phyloP scores from a whole-genome alignment of 345 rosid genomes.

The Citrus trifoliata region DNA sequence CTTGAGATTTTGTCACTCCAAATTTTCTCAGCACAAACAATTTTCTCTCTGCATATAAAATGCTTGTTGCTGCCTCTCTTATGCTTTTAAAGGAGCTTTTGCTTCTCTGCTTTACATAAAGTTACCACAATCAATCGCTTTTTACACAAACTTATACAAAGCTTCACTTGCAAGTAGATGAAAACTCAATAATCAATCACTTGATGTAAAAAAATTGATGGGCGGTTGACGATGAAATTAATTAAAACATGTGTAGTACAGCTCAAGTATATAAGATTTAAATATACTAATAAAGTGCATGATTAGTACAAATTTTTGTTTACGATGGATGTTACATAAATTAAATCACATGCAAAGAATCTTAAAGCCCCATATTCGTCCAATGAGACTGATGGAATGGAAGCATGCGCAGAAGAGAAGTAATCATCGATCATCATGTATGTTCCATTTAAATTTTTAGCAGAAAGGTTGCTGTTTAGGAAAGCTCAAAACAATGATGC shows the following conservation, averaged over 20 bases:
- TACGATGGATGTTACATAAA: neutral
- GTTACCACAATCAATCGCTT: conserved; percentile 1
- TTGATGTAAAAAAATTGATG: neutral
- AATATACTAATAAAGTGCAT: neutral
- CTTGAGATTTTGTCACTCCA: neutral
- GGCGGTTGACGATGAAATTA: neutral
- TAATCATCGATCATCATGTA: conserved; percentile 22
- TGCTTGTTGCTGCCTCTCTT: conserved; percentile 7
- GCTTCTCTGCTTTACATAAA: conserved; percentile 28
- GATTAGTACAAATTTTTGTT: conserved; percentile 1
- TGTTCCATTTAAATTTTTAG: conserved; percentile 10
- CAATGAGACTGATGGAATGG: conserved; percentile 2
- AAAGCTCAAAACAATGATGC: neutral
- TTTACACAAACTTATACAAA: neutral
- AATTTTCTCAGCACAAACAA: neutral
- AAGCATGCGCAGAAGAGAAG: conserved; percentile 44
- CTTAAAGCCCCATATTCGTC: conserved; percentile 4
- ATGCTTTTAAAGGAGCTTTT: conserved; percentile 18
- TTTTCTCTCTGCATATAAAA: neutral
- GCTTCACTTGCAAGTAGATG: neutral
- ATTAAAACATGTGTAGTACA: neutral
- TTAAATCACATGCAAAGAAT: conserved; percentile 11
- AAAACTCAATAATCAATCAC: neutral
- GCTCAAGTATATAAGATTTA: conserved; percentile 4
- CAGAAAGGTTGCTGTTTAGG: conserved; percentile 12